Evolutionary conservation across 371 early-diverging fungal species (phyloP).

Genomic region (Rhizopus delemar): DNA sequence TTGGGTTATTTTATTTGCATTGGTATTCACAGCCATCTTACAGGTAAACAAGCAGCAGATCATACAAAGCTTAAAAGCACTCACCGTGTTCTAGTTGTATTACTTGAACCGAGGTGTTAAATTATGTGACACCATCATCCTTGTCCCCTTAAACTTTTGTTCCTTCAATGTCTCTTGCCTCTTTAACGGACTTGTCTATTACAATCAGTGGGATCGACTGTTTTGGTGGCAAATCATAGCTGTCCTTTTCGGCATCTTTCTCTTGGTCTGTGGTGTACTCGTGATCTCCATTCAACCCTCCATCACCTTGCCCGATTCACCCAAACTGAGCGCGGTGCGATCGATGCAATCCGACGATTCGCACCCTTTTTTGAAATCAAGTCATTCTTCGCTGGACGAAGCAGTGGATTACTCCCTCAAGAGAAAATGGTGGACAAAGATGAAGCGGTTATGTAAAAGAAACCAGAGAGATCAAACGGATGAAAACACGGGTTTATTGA

Average conservation of each 20-base stretch:
- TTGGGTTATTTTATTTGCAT: conserved; percentile 69
- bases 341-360: conserved; percentile 13
- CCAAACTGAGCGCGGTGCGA: neutral
- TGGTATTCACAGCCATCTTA: conserved; percentile 65
- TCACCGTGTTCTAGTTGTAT: conserved; percentile 55
- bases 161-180: conserved; percentile 78
- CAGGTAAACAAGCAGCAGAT: conserved; percentile 52
- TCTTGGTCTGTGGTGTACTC: conserved; percentile 67
- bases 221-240: conserved; percentile 65
- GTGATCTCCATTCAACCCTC: conserved; percentile 61
- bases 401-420: conserved; percentile 9
- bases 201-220: conserved; percentile 73
- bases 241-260: conserved; percentile 67
- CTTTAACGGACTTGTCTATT: conserved; percentile 80
- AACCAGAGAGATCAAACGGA: conserved; percentile 9
- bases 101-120: conserved; percentile 77
- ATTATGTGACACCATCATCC: conserved; percentile 76
- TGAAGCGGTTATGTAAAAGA: conserved; percentile 14
- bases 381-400: conserved; percentile 16
- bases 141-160: conserved; percentile 79
- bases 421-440: conserved; percentile 24
- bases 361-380: conserved; percentile 20
- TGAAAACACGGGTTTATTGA: conserved; percentile 24
- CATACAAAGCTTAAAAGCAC: neutral
- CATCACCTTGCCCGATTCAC: neutral